Evolutionary conservation across 305 asterid species (phyloP), one percentile per base, ranked within the genome.

Genomic region (Solanum hybrid): DNA sequence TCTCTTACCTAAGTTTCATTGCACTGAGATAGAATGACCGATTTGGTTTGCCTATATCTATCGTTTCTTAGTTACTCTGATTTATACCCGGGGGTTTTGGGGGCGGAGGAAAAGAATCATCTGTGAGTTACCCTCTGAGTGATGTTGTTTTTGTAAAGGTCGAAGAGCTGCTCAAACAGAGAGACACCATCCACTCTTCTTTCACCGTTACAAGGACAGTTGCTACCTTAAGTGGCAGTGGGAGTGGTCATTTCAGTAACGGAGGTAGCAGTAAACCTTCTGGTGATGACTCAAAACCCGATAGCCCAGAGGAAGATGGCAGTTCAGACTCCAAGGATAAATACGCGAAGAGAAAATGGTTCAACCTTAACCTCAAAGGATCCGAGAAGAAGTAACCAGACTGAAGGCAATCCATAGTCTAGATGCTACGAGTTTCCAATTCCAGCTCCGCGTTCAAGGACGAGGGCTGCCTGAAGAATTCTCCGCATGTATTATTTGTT

Each of bases 111-210:
- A 83, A 42, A 18, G 11, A 83, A 18, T 83, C 37, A 31, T 84
- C 6, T 51, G 29, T 29, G 29, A 29, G 29, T 29, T 51, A 11
- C 40, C 42, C 13, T 51, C 75, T 84, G 40, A 84, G 33, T 67
- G 88, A 31, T 51, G 75, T 33, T 31, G 64, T 51, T 84, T 51
- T 31, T 57, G 29, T 84, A 78, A 95, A 97, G 99, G 99, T 97
- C 22, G 99, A 97, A 64, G 99, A 97, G 92, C 93, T 97, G 94
- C 96, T 97, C 76, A 96, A 97, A 94, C 94, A 96, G 92, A 92
- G 99, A 57, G 99, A 97, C 90, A 94, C 86, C 87, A 94, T 95
- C 92, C 99, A 97, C 93, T 96, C 98, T 61, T 93, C 97, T 1
- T 97, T 97, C 89, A 96, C 97, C 2, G 96, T 95, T 37, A 92